Conservation (phyloP, 768 basidiomycete genomes). For the Cystofilobasidium ferigula region DNA sequence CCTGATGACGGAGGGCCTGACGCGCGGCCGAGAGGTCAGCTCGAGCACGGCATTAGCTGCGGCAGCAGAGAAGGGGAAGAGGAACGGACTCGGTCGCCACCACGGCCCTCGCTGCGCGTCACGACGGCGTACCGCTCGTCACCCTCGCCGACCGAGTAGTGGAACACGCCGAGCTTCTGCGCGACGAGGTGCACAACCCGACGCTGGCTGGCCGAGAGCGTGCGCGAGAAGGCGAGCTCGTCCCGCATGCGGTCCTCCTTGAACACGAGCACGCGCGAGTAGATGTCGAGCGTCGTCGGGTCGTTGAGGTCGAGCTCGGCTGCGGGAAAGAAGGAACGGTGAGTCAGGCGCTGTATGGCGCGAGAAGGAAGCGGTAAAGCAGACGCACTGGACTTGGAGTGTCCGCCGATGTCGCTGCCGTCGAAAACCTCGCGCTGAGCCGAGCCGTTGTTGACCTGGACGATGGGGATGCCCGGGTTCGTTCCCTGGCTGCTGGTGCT, state of each 20-base stretch:
- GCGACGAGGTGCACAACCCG: slow-evolving; percentile 91
- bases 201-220: slow-evolving; percentile 70
- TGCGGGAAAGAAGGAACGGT: slow-evolving; percentile 31
- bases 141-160: slow-evolving; percentile 83
- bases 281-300: slow-evolving; percentile 88
- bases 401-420: not conserved
- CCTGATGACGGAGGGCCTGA: slow-evolving; percentile 18
- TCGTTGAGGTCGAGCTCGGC: slow-evolving; percentile 90
- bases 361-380: not conserved
- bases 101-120: slow-evolving; percentile 70
- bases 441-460: slow-evolving; percentile 18
- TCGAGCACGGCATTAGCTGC: not conserved
- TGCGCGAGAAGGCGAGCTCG: slow-evolving; percentile 89
- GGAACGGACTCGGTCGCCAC: slow-evolving; percentile 22
- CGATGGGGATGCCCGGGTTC: slow-evolving; percentile 14
- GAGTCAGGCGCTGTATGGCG: not conserved
- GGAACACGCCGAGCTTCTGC: slow-evolving; percentile 88
- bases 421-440: not conserved
- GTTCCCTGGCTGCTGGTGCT: not conserved
- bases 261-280: slow-evolving; percentile 89
- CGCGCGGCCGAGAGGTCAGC: slow-evolving; percentile 4
- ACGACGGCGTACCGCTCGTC: slow-evolving; percentile 91
- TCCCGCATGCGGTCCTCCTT: slow-evolving; percentile 96
- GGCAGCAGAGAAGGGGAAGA: not conserved
- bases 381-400: slow-evolving; percentile 18